Base-by-base conservation (phyloP, 2,329 filamentous ascomycete species). In the Helminthosporium solani region DNA sequence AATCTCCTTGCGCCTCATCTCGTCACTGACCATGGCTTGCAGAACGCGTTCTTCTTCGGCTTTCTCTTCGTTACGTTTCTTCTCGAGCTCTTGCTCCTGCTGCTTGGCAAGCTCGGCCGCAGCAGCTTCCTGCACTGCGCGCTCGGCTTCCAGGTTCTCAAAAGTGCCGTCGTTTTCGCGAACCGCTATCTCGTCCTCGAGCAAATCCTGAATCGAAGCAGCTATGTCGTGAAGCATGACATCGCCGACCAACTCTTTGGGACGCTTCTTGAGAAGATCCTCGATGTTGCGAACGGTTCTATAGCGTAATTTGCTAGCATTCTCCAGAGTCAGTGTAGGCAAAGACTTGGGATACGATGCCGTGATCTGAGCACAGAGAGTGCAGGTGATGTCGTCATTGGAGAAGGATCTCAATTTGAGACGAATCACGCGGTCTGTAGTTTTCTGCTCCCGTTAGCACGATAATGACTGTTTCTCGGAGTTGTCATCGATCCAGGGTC, bases 261-360 rank as follows among this genome's bases (percentile, higher is more conserved):
- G 84, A 39, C 88, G 82, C 2, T 81, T 82, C 52, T 82, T 80
- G 8, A 91, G 75, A 25, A 95, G 77, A 44, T 82, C 78, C 61
- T 85, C 78, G 14, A 95, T 79, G 60, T 86, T 87, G 64, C 83
- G 86, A 47, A 81, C 78, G 1, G 87, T 88, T 42, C 81, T 84
- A 57, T 87, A 85, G 34, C 84, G 83, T 44, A 96, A 75, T 35
- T 80, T 77, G 20, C 78, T 75, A 33, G 83, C 73, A 44, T 84
- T 77, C 53, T 87, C 85, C 35, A 95, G 65, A 3, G 79, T 83
- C 12, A 96, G 72, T 9, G 89, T 74, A 1, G 91, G 91, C 1
- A 84, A 75, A 1, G 90, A 87, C 64, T 89, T 95, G 3, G 92
- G 94, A 67, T 97, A 97, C 0, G 91, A 95, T 6, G 90, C 87